phyloP scores from a whole-genome alignment of 1,284 basidiomycete genomes.

The Ustilago lituana region DNA sequence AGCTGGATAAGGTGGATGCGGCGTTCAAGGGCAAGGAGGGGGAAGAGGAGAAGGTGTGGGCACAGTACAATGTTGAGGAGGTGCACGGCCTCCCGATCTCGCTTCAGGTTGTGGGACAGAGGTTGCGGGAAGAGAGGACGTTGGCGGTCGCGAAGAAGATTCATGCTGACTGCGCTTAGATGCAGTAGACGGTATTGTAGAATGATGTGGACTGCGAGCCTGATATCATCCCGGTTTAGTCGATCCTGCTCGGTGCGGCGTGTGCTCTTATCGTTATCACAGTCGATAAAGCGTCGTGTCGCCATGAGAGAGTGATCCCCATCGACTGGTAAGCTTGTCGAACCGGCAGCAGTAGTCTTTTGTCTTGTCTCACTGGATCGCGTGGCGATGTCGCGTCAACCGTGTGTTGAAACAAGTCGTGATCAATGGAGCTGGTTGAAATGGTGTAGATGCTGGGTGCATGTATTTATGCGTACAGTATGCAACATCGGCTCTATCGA shows the following conservation, averaged over 20 bases:
- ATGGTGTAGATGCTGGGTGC: neutral
- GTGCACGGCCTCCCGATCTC: conserved; percentile 35
- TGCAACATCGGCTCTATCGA: too few relatives aligned
- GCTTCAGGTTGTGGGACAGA: conserved; percentile 42
- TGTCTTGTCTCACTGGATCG: too few relatives aligned
- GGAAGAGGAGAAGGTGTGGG: conserved; percentile 34
- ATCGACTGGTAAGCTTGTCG: too few relatives aligned
- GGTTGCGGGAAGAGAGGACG: conserved; percentile 40
- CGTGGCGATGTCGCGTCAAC: too few relatives aligned
- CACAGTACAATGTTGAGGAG: conserved; percentile 41
- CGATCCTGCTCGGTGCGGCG: too few relatives aligned
- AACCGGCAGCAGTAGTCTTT: too few relatives aligned
- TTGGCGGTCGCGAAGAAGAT: conserved; percentile 41
- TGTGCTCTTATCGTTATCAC: too few relatives aligned
- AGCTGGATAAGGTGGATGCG: conserved; percentile 5
- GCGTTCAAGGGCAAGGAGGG: conserved; percentile 12
- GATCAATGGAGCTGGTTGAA: neutral
- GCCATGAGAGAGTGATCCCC: too few relatives aligned
- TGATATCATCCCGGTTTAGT: too few relatives aligned
- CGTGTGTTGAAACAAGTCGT: neutral
- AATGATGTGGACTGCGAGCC: too few relatives aligned
- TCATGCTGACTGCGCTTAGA: conserved; percentile 22
- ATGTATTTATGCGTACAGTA: conserved; percentile 3
- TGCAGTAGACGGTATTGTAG: neutral
- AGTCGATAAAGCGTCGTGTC: too few relatives aligned